Percentiles rank a stretch among this genome's conserved stretches.
Conservation (phyloP, 176 grass and related monocot species). For the Typha latifolia region DNA sequence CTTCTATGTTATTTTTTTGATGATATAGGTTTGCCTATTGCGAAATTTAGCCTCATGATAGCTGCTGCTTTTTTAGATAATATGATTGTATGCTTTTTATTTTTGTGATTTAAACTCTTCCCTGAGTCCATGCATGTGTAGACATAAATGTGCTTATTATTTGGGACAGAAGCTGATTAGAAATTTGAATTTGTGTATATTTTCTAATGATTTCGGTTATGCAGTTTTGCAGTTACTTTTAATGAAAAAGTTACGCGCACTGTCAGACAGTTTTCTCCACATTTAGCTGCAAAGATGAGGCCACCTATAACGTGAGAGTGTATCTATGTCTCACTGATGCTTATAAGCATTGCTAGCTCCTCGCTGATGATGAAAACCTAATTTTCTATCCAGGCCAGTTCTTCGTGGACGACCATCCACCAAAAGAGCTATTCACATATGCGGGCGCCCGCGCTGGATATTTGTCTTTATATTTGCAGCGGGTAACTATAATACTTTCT, state of each 20-base stretch:
- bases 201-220: not conserved
- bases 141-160: too few relatives aligned
- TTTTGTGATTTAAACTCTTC: too few relatives aligned
- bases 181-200: not conserved
- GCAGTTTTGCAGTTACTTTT: conserved; percentile 40
- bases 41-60: too few relatives aligned
- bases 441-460: conserved; percentile 77
- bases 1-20: too few relatives aligned
- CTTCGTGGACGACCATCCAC: conserved; percentile 67
- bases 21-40: too few relatives aligned
- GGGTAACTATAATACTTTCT: conserved; percentile 31
- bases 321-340: conserved; percentile 3
- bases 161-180: not conserved
- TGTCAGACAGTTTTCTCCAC: conserved; percentile 87
- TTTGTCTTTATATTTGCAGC: conserved; percentile 80
- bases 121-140: too few relatives aligned
- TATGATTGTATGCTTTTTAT: too few relatives aligned
- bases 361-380: not conserved
- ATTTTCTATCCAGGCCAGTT: conserved; percentile 54
- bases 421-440: conserved; percentile 99
- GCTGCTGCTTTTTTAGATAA: too few relatives aligned
- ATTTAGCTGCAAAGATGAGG: conserved; percentile 96
- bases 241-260: conserved; percentile 93
- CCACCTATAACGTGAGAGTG: conserved; percentile 59
- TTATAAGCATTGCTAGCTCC: not conserved